These are phyloP conservation scores for Nakazawaea peltata DNA, from an alignment of 805 yeast genomes.

Conservation along the genomic window DNA sequence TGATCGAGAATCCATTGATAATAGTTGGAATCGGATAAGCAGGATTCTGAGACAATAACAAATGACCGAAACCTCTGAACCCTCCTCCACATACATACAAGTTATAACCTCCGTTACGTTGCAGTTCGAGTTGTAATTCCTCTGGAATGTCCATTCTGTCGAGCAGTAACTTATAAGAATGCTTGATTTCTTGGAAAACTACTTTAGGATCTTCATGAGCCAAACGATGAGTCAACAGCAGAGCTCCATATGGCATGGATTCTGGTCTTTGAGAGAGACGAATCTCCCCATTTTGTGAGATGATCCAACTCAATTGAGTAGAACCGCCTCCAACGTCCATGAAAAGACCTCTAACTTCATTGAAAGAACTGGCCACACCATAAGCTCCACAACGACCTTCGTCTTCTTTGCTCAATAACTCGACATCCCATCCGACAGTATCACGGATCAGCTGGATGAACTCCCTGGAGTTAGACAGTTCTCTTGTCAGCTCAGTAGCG, in stretches of 20 bases:
- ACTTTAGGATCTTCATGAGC: constrained; percentile 40
- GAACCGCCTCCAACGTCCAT: constrained; percentile 73
- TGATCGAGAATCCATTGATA: constrained; percentile 60
- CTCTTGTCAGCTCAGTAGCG: constrained; percentile 70
- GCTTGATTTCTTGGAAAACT: constrained; percentile 44
- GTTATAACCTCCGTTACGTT: constrained; percentile 50
- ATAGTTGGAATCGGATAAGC: constrained; percentile 64
- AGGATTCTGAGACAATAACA: constrained; percentile 38
- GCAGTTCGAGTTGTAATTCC: constrained; percentile 41
- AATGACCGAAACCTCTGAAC: constrained; percentile 59
- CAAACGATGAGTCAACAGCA: constrained; percentile 51
- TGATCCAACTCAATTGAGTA: constrained; percentile 64
- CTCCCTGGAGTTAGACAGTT: constrained; percentile 55
- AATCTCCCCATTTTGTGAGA: constrained; percentile 46
- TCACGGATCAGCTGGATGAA: constrained; percentile 46
- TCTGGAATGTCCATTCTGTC: constrained; percentile 44
- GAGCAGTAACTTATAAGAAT: constrained; percentile 42
- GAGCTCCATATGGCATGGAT: constrained; percentile 69
- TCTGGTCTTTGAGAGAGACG: constrained; percentile 49
- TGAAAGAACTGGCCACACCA: constrained; percentile 70
- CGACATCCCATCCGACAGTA: constrained; percentile 63
- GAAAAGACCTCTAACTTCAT: constrained; percentile 56
- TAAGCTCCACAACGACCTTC: constrained; percentile 64
- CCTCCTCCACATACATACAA: constrained; percentile 72
- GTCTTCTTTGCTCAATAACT: constrained; percentile 48